These are phyloP conservation scores for Anastatica hierochuntica DNA, from an alignment of 345 rosid genomes.

Conservation along the genomic window DNA sequence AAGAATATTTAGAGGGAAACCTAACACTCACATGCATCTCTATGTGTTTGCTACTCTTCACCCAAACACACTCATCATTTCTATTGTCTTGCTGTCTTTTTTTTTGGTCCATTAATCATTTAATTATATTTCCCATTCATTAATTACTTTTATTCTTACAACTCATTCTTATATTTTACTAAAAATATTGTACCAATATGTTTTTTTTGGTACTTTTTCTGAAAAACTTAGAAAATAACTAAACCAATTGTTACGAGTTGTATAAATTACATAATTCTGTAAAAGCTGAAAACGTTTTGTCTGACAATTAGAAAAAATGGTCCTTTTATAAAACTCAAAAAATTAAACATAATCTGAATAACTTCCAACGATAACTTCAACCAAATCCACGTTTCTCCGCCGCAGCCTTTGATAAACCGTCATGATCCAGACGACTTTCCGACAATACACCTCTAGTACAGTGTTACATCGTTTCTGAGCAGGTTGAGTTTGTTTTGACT, in stretches of 20 bases:
- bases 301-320: neutral
- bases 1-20: too few relatives aligned
- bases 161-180: neutral
- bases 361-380: neutral
- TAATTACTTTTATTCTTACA: slow-evolving; percentile 4
- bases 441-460: too few relatives aligned
- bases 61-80: too few relatives aligned
- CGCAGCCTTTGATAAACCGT: neutral
- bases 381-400: neutral
- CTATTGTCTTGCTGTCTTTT: slow-evolving; percentile 8
- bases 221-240: neutral
- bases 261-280: neutral
- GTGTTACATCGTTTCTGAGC: too few relatives aligned
- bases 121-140: slow-evolving; percentile 3
- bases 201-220: neutral
- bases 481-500: too few relatives aligned
- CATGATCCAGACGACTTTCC: neutral
- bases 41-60: too few relatives aligned
- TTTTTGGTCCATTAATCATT: slow-evolving; percentile 23
- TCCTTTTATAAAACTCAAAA: neutral
- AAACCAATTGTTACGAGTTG: neutral
- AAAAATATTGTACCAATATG: neutral
- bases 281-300: neutral
- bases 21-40: too few relatives aligned
- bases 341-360: neutral